These are phyloP conservation scores for Begonia masoniana DNA, from an alignment of 306 rosid species.

Conservation along the genomic window DNA sequence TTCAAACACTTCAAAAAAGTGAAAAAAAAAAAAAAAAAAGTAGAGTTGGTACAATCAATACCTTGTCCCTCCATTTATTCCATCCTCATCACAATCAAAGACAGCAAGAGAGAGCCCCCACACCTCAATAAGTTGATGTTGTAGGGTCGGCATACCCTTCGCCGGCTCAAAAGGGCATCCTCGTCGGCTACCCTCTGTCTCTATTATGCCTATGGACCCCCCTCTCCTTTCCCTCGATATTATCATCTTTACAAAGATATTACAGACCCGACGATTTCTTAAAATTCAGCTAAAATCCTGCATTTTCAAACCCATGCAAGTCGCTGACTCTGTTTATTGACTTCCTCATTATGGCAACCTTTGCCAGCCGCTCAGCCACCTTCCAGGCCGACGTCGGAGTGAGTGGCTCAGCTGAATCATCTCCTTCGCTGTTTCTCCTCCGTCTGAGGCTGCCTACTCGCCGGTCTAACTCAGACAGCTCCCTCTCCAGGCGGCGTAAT, in stretches of 20 bases:
- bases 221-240: slow-evolving; percentile 1
- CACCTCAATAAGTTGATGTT: no score
- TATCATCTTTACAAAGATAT: not conserved
- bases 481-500: slow-evolving; percentile 48
- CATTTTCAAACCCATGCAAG: slow-evolving; percentile 92
- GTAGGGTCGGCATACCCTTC: slow-evolving; percentile 2
- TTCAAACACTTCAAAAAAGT: no score
- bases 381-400: slow-evolving; percentile 98
- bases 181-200: slow-evolving; percentile 50
- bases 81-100: no score
- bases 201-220: slow-evolving; percentile 36
- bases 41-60: no score
- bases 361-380: slow-evolving; percentile 88
- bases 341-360: slow-evolving; percentile 91
- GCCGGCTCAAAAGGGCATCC: slow-evolving; percentile 42
- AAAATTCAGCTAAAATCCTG: slow-evolving; percentile 54
- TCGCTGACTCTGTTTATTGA: slow-evolving; percentile 97
- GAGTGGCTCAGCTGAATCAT: slow-evolving; percentile 49
- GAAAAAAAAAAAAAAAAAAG: no score
- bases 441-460: slow-evolving; percentile 20
- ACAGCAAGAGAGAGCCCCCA: no score
- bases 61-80: no score
- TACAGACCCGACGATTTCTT: not conserved
- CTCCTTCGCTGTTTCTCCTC: slow-evolving; percentile 1
- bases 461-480: slow-evolving; percentile 47